Conservation (phyloP, 164 flowering plant species). For the Tetracentron sinense region DNA sequence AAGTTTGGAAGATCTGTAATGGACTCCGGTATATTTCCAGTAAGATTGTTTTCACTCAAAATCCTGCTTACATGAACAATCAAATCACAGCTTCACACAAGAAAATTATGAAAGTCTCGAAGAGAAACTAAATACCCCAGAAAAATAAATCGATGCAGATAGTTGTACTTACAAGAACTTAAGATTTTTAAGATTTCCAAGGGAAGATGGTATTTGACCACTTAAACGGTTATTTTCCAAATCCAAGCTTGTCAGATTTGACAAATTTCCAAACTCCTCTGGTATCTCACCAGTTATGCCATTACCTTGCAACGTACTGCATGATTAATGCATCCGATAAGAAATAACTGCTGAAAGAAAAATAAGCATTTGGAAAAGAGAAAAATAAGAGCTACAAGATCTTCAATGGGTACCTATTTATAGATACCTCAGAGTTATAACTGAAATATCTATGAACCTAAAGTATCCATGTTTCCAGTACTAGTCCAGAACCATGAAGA, state of each 20-base stretch:
- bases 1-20: constrained; percentile 50
- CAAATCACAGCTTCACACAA: constrained; percentile 5
- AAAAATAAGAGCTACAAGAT: constrained; percentile 1
- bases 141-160: background rate
- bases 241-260: constrained; percentile 60
- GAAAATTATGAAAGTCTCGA: background rate
- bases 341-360: constrained; percentile 3
- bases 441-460: background rate
- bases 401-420: background rate
- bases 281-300: constrained; percentile 83
- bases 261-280: constrained; percentile 64
- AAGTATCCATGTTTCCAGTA: background rate
- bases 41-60: constrained; percentile 75
- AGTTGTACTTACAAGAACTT: constrained; percentile 64
- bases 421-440: background rate
- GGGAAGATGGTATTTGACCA: constrained; percentile 80
- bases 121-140: background rate
- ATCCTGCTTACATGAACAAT: constrained; percentile 43
- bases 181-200: constrained; percentile 73
- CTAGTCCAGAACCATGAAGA: too few relatives aligned
- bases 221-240: constrained; percentile 63
- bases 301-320: constrained; percentile 78
- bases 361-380: background rate
- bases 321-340: constrained; percentile 15
- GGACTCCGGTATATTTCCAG: constrained; percentile 70